phyloP scores from a whole-genome alignment of 2,329 filamentous ascomycete species.

The Berkeleyomyces rouxiae region DNA sequence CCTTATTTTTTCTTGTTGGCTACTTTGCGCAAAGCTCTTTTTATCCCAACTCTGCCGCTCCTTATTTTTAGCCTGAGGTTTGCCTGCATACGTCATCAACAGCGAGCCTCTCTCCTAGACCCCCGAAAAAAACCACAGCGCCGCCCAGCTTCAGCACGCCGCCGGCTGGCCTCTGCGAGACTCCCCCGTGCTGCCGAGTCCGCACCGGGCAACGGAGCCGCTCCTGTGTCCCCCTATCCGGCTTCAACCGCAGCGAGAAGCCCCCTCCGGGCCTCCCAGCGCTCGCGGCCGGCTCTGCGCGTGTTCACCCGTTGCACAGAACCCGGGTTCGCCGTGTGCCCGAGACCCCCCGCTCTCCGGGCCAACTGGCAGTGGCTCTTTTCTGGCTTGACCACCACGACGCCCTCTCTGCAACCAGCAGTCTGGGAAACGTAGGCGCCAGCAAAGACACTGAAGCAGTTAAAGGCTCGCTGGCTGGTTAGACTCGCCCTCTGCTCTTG shows the following conservation, averaged over 20 bases:
- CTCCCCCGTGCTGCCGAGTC: too few relatives aligned
- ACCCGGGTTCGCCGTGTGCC: too few relatives aligned
- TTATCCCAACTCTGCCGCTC: neutral
- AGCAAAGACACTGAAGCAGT: neutral
- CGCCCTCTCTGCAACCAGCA: too few relatives aligned
- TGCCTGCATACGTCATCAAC: neutral
- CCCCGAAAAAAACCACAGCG: too few relatives aligned
- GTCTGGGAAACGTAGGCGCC: too few relatives aligned
- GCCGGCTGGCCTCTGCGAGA: too few relatives aligned
- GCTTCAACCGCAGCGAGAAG: neutral
- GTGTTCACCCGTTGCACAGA: too few relatives aligned
- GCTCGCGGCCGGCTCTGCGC: too few relatives aligned
- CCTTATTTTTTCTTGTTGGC: neutral
- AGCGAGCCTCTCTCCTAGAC: neutral
- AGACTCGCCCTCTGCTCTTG: neutral
- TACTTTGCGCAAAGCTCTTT: neutral
- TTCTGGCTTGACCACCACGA: neutral
- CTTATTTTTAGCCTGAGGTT: neutral
- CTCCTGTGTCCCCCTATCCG: neutral
- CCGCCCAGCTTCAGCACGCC: too few relatives aligned
- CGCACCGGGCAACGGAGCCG: too few relatives aligned
- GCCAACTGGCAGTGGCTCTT: too few relatives aligned
- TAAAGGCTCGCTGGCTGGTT: neutral
- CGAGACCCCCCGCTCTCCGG: too few relatives aligned
- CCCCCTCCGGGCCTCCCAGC: neutral